Base-by-base conservation (phyloP, 345 rosid species). In the Gossypium longicalyx region DNA sequence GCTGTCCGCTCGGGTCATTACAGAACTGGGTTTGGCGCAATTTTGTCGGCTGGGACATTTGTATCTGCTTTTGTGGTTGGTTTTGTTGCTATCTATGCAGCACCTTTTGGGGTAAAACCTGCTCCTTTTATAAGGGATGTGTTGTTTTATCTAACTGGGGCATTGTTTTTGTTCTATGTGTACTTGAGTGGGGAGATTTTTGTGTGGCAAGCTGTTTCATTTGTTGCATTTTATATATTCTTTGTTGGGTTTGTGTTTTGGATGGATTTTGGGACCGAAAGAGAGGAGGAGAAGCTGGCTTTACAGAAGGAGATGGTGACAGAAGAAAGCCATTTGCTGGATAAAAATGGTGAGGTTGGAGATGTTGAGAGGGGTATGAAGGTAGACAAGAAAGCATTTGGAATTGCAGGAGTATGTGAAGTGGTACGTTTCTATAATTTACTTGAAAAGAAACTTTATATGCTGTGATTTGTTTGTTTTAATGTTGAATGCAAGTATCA, bases 51-150 rank as follows among this genome's bases (percentile, higher is more conserved):
- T 0, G 98, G 98, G 1, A 83, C 97, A 1, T 94, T 92, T 77
- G 98, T 94, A 0, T 92, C 97, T 0, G 97, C 97, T 0, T 85
- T 94, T 38, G 97, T 94, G 0, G 98, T 94, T n/a, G 98, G 97
- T 1, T 91, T 94, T 48, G 98, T 94, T 0, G 97, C 98, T 7
- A 91, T 94, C 29, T 82, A 91, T 57, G 97, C 98, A 0, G 95
- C 97, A 7, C 97, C 98, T 17, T 94, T 92, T 81, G 76, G 78
- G 7, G 88, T 94, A 54, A 88, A 92, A 12, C 86, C 98, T 3
- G 89, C 85, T 9, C 85, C 87, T 1, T 92, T 92, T 54, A 84
- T 92, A 2, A 91, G 97, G 79, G 98, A 92, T 70, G 98, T 91
- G 76, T 81, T 87, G 63, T 94, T 94, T 78, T 94, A 94, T 75